Base-by-base conservation (phyloP, 768 basidiomycete genomes). In the Daedaleopsis nitida region DNA sequence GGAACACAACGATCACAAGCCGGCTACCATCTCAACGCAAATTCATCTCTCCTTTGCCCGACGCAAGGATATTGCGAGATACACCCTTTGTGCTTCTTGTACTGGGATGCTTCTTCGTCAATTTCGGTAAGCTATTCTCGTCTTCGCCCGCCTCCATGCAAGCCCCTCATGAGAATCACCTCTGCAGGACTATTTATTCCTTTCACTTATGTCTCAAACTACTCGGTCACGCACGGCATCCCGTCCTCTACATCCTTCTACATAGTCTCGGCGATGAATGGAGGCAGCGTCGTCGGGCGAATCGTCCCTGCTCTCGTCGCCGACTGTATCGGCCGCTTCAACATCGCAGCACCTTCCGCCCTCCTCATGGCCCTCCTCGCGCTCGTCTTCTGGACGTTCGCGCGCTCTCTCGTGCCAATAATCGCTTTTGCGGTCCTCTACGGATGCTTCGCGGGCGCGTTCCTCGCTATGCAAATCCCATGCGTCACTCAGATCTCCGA, bases 101-200 rank as follows among this genome's bases (percentile, higher is more conserved):
- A 21, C 60, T 66, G 11, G 88, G 87, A 12, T 83, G 85, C 65
- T 78, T 80, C 59, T 76, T 88, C 42, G 81, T 86, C 14, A 83
- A 85, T 19, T 74, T 89, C 38, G 87, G 88, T 88, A 65, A 9
- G 66, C 49, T 11, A 13, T 43, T 39, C 23, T 19, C 55, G 17
- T 14, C 44, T 6, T 21, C 8, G 39, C 50, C 39, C 24, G n/a
- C 23, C 0, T 35, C 39, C 3, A 2, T 7, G 0, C 27, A 12
- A 32, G 14, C 9, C 21, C 50, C 37, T 32, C 27, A 1, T 27
- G n/a, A 52, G n/a, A 13, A 39, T 13, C 24, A 17, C 13, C 19
- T 42, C 5, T 7, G 39, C 50, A 62, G 57, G 56, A 6, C 48
- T 65, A 8, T 57, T 59, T 66, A 71, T 73, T 42, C 73, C 73